These are phyloP conservation scores for Isatis lusitanica DNA, from an alignment of 441 rosid species.

Conservation along the genomic window DNA sequence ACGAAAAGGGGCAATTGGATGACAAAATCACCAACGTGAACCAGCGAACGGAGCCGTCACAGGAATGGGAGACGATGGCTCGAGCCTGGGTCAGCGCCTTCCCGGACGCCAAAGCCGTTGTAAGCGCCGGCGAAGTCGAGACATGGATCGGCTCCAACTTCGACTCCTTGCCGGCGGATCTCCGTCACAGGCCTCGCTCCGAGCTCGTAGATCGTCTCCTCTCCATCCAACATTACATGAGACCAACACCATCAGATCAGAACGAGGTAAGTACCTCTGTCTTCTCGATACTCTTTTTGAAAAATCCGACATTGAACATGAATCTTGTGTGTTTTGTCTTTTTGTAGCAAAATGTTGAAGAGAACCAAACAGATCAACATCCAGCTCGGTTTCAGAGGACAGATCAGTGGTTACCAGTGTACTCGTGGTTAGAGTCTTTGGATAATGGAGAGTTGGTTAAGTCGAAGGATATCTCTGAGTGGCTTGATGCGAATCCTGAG, in stretches of 20 bases:
- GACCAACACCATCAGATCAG: slow-evolving; percentile 50
- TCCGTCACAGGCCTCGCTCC: slow-evolving; percentile 75
- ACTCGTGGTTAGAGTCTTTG: slow-evolving; percentile 86
- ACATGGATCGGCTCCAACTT: slow-evolving; percentile 76
- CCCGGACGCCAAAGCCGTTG: slow-evolving; percentile 71
- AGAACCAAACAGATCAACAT: slow-evolving; percentile 46
- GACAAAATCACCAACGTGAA: slow-evolving; percentile 24
- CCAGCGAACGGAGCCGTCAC: slow-evolving; percentile 52
- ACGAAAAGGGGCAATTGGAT: slow-evolving; percentile 28
- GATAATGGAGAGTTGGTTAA: slow-evolving; percentile 78
- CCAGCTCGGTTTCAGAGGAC: slow-evolving; percentile 91
- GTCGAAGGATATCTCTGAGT: slow-evolving; percentile 80
- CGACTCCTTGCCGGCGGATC: slow-evolving; percentile 64
- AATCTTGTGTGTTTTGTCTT: neutral
- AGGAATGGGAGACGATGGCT: slow-evolving; percentile 89
- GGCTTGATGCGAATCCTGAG: slow-evolving; percentile 71
- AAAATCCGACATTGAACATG: neutral
- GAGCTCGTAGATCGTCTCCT: slow-evolving; percentile 81
- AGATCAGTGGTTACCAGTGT: slow-evolving; percentile 87
- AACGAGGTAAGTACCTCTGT: slow-evolving; percentile 13
- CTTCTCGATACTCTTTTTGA: neutral
- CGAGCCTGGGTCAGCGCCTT: slow-evolving; percentile 76
- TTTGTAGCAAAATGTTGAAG: slow-evolving; percentile 36
- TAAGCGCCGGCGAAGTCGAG: slow-evolving; percentile 61
- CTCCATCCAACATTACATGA: slow-evolving; percentile 75